Conservation (phyloP, 2,329 filamentous ascomycete genomes). For the Aspergillus sp. region DNA sequence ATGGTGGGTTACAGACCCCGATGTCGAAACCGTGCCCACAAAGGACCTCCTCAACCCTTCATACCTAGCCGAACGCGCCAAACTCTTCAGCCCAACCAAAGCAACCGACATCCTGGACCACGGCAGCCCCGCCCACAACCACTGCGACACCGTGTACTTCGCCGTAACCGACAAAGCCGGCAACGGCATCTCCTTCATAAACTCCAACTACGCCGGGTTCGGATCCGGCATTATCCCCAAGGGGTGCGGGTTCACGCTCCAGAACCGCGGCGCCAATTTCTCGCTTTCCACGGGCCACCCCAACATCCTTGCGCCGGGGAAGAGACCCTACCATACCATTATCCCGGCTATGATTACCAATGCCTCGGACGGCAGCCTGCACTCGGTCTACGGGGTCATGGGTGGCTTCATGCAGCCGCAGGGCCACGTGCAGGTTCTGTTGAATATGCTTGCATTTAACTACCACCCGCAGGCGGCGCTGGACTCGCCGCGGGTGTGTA, state of each 20-base stretch:
- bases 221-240: constrained; percentile 82
- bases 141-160: constrained; percentile 94
- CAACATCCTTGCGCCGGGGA: constrained; percentile 75
- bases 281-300: constrained; percentile 68
- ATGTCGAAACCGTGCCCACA: constrained; percentile 67
- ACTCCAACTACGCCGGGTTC: constrained; percentile 85
- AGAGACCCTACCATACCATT: constrained; percentile 96
- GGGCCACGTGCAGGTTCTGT: constrained; percentile 87
- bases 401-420: constrained; percentile 98
- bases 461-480: constrained; percentile 83
- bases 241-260: constrained; percentile 87
- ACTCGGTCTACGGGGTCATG: constrained; percentile 94
- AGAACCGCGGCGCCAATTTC: constrained; percentile 91
- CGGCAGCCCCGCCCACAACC: constrained; percentile 80
- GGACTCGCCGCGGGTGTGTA: constrained; percentile 87
- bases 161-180: constrained; percentile 76
- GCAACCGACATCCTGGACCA: constrained; percentile 59
- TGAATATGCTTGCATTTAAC: constrained; percentile 83
- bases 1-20: constrained; percentile 89
- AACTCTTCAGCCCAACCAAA: constrained; percentile 59
- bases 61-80: constrained; percentile 71
- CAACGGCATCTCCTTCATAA: constrained; percentile 95
- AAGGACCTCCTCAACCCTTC: constrained; percentile 66
- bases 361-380: constrained; percentile 67
- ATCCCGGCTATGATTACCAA: constrained; percentile 91